Conservation (phyloP, 495 filamentous ascomycete species). For the Penicillium canescens region DNA sequence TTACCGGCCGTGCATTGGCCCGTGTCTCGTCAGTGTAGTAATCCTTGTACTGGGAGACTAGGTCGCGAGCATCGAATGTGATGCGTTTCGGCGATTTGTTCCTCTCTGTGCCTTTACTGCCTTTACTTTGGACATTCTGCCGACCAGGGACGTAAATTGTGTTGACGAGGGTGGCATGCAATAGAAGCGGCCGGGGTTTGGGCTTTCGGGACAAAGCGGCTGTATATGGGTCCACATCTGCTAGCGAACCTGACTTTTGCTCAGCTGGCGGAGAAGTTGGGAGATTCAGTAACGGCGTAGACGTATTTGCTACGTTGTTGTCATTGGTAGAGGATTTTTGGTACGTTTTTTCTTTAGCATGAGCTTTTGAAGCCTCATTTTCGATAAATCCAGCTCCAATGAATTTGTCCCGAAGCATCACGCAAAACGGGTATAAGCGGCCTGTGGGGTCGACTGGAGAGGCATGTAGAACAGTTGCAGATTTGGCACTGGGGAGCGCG, state of each 20-base stretch:
- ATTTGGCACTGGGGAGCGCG: constrained; percentile 30
- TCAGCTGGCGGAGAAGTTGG: background rate
- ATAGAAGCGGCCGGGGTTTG: constrained; percentile 58
- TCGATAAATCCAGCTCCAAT: constrained; percentile 60
- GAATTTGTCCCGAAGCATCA: constrained; percentile 60
- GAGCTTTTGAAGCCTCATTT: constrained; percentile 38
- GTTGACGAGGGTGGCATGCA: constrained; percentile 88
- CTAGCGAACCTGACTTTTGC: background rate
- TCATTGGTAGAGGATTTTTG: background rate
- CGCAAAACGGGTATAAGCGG: constrained; percentile 62
- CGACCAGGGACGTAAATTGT: constrained; percentile 69
- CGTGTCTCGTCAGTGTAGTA: constrained; percentile 34
- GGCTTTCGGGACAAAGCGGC: constrained; percentile 16
- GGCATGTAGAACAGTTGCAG: constrained; percentile 55
- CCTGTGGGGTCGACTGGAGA: constrained; percentile 56
- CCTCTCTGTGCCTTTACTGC: constrained; percentile 22
- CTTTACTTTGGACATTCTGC: constrained; percentile 27
- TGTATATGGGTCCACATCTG: constrained; percentile 8
- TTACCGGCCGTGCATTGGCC: constrained; percentile 10
- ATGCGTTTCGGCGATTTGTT: constrained; percentile 28
- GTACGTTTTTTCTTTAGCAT: constrained; percentile 4
- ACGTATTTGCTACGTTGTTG: no score
- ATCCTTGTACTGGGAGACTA: constrained; percentile 31
- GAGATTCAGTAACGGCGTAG: background rate
- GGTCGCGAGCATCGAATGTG: constrained; percentile 40